Evolutionary conservation across 306 rosid genomes (phyloP).

Genomic region (Bauhinia variegata): DNA sequence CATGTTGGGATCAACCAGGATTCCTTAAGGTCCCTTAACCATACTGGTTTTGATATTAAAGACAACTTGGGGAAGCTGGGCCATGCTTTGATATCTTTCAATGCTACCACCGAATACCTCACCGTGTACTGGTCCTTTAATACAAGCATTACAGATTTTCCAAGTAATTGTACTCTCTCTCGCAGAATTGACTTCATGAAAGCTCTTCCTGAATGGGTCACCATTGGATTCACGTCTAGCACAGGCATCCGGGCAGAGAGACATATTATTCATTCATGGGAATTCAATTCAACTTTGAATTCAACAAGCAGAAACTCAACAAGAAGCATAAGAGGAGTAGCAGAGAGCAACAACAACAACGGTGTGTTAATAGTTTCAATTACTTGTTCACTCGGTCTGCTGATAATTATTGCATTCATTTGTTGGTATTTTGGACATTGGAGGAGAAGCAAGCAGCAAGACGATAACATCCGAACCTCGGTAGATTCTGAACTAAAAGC

Average conservation of each 20-base stretch:
- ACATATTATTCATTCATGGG: constrained; percentile 29
- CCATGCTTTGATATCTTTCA: constrained; percentile 27
- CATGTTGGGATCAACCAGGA: constrained; percentile 34
- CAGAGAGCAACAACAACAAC: no score
- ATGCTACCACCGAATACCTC: constrained; percentile 32
- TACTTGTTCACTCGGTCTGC: no score
- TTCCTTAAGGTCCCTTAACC: not conserved
- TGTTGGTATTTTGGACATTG: no score
- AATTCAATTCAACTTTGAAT: constrained; percentile 1
- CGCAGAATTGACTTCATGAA: not conserved
- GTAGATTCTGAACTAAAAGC: constrained; percentile 1
- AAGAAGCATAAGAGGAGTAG: no score
- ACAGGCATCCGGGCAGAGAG: not conserved
- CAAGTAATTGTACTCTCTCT: not conserved
- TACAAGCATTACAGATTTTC: not conserved
- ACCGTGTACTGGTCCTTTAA: constrained; percentile 22
- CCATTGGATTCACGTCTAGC: constrained; percentile 25
- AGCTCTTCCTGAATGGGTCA: constrained; percentile 18
- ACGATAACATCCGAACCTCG: not conserved
- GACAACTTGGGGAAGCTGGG: not conserved
- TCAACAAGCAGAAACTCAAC: no score
- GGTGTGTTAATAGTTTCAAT: no score
- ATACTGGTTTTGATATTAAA: constrained; percentile 10
- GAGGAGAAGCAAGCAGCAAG: no score
- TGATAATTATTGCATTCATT: no score